Percentiles rank a stretch among this genome's conserved stretches.
phyloP scores from a whole-genome alignment of 768 basidiomycete species.

The Piloderma croceum region DNA sequence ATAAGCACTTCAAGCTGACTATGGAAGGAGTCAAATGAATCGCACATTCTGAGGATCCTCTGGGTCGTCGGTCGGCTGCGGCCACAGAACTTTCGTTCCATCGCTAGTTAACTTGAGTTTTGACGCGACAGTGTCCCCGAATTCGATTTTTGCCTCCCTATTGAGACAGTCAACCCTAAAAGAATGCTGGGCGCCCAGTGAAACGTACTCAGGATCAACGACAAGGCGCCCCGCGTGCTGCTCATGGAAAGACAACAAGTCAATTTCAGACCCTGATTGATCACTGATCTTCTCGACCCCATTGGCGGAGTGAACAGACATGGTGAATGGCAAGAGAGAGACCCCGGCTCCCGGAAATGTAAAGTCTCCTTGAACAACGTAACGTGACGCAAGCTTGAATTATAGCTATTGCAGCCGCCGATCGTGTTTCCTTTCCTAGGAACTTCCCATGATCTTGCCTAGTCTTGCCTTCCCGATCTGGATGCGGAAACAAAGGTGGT shows the following conservation, averaged over 20 bases:
- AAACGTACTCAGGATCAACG: constrained; percentile 14
- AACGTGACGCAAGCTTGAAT: too few relatives aligned
- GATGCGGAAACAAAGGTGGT: too few relatives aligned
- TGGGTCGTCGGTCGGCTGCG: constrained; percentile 49
- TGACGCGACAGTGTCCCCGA: constrained; percentile 50
- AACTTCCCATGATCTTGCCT: too few relatives aligned
- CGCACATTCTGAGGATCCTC: constrained; percentile 61
- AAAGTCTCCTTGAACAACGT: too few relatives aligned
- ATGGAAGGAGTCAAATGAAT: neutral
- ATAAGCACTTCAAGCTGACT: neutral
- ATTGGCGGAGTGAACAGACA: too few relatives aligned
- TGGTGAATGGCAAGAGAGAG: too few relatives aligned
- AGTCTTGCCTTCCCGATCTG: too few relatives aligned
- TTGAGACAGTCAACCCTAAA: neutral
- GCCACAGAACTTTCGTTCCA: constrained; percentile 61
- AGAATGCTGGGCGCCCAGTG: neutral
- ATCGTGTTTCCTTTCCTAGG: too few relatives aligned
- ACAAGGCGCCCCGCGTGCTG: constrained; percentile 15
- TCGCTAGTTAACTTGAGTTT: constrained; percentile 52
- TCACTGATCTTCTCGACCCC: too few relatives aligned
- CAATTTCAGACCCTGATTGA: too few relatives aligned
- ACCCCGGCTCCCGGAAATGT: too few relatives aligned
- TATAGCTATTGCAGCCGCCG: too few relatives aligned
- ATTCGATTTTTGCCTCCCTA: constrained; percentile 59
- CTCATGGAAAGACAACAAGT: constrained; percentile 14